These are phyloP conservation scores for Colletotrichum chlorophyti DNA, from an alignment of 2,329 filamentous ascomycete genomes.

Conservation along the genomic window DNA sequence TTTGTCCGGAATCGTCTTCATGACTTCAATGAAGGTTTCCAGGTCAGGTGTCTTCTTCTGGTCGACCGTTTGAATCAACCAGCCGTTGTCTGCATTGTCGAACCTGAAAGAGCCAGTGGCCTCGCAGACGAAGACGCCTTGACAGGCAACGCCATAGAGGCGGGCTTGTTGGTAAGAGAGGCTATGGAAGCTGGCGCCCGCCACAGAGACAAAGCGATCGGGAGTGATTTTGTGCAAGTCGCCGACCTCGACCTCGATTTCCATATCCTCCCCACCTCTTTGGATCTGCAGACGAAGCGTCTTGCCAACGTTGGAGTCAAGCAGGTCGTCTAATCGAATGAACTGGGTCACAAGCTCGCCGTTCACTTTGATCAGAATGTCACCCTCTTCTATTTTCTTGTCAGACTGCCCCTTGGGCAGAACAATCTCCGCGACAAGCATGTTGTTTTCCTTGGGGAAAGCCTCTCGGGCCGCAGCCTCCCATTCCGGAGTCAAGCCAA, in stretches of 20 bases:
- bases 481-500: slow-evolving; percentile 85
- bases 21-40: slow-evolving; percentile 87
- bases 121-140: slow-evolving; percentile 95
- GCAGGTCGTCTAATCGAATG: slow-evolving; percentile 85
- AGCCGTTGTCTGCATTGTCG: slow-evolving; percentile 88
- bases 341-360: slow-evolving; percentile 93
- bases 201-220: slow-evolving; percentile 92
- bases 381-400: slow-evolving; percentile 88
- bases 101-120: slow-evolving; percentile 94
- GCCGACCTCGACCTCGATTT: slow-evolving; percentile 84
- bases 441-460: slow-evolving; percentile 93
- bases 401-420: slow-evolving; percentile 90
- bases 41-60: slow-evolving; percentile 90
- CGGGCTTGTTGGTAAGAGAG: slow-evolving; percentile 98
- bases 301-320: slow-evolving; percentile 85
- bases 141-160: slow-evolving; percentile 88
- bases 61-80: slow-evolving; percentile 92
- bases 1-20: slow-evolving; percentile 83
- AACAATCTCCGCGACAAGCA: slow-evolving; percentile 96
- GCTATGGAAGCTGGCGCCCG: slow-evolving; percentile 93
- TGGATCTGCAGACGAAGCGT: slow-evolving; percentile 84
- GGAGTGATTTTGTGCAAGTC: slow-evolving; percentile 95
- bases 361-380: slow-evolving; percentile 93
- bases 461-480: slow-evolving; percentile 83
- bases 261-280: slow-evolving; percentile 85